phyloP scores from a whole-genome alignment of 768 basidiomycete species.

The Leccinum pellstonianum region DNA sequence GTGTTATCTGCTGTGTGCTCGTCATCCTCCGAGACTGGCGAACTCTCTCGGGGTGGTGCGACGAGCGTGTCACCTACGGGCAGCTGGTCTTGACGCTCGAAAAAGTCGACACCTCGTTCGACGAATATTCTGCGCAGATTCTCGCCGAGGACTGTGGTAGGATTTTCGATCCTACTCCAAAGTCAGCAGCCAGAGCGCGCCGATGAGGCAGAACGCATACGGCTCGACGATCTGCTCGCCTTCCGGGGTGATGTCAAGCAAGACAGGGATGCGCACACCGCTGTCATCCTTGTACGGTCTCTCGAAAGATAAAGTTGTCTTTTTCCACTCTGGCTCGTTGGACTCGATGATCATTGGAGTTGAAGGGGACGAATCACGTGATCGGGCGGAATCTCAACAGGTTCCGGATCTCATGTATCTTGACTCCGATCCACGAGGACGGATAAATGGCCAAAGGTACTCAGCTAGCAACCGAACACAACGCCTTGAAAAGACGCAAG shows the following conservation, averaged over 20 bases:
- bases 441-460: constrained; percentile 31
- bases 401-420: constrained; percentile 21
- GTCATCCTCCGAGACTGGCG: constrained; percentile 28
- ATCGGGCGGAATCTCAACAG: constrained; percentile 7
- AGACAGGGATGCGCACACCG: constrained; percentile 56
- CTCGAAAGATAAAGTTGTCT: constrained; percentile 68
- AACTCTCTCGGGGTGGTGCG: constrained; percentile 27
- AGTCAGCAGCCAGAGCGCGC: constrained; percentile 21
- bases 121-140: constrained; percentile 66
- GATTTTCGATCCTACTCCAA: constrained; percentile 49
- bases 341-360: constrained; percentile 14
- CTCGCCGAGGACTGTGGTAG: constrained; percentile 58
- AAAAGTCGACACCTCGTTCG: constrained; percentile 76
- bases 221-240: constrained; percentile 70
- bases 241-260: constrained; percentile 69
- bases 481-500: constrained; percentile 59
- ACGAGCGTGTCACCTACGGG: constrained; percentile 21
- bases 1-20: constrained; percentile 31
- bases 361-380: constrained; percentile 23
- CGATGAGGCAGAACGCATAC: constrained; percentile 41
- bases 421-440: constrained; percentile 33
- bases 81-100: constrained; percentile 48
- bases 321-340: constrained; percentile 50
- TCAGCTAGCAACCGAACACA: constrained; percentile 27
- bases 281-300: constrained; percentile 79